Evolutionary conservation across 1,284 basidiomycete species (phyloP).

Genomic region (Cystobasidium pallidum): DNA sequence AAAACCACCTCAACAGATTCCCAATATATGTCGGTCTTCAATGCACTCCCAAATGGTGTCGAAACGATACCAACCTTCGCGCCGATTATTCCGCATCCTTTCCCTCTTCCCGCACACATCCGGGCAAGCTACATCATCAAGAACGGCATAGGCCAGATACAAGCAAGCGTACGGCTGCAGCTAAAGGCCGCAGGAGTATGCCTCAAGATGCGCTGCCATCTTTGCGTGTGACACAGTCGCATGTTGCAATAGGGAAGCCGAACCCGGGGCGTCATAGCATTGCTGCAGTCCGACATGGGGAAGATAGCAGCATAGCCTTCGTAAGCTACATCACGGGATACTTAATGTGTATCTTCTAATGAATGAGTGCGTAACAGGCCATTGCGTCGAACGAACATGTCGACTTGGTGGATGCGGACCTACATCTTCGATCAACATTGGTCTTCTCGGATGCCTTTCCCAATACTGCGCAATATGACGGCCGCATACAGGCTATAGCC

Average conservation of each 20-base stretch:
- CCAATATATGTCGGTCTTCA: background rate
- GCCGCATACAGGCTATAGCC: constrained; percentile 45
- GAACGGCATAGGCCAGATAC: background rate
- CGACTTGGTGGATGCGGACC: constrained; percentile 44
- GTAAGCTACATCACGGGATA: constrained; percentile 8
- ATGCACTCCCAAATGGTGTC: background rate
- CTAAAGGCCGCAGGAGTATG: constrained; percentile 16
- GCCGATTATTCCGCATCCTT: background rate
- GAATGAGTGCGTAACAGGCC: constrained; percentile 25
- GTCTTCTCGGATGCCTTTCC: constrained; percentile 46
- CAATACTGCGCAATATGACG: background rate
- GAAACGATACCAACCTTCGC: background rate
- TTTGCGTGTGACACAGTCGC: constrained; percentile 23
- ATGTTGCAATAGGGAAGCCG: constrained; percentile 25
- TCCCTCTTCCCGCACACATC: background rate
- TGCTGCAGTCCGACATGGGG: constrained; percentile 5
- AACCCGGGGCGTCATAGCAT: constrained; percentile 25
- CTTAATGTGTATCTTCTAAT: background rate
- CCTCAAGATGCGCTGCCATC: constrained; percentile 31
- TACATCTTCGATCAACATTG: constrained; percentile 38
- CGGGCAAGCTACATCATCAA: background rate
- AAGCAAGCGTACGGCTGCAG: background rate
- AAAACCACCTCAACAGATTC: no score
- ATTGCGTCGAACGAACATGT: constrained; percentile 42
- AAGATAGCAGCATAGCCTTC: constrained; percentile 22